Conservation (phyloP, 2,329 filamentous ascomycete species). For the Penicillium fuscoglaucum region DNA sequence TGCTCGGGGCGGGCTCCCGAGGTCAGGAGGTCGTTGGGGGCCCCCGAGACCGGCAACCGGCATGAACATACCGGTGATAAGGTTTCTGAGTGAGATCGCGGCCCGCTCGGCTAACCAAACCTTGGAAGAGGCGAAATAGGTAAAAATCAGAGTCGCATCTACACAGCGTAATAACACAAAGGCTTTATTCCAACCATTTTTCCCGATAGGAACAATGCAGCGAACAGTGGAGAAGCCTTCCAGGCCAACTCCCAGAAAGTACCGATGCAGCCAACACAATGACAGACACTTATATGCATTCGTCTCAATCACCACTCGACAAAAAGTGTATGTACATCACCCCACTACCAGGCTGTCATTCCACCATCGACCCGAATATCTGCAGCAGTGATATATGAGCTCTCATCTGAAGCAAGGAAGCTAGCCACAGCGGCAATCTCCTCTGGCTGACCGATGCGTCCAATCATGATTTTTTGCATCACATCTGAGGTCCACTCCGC, state of each 20-base stretch:
- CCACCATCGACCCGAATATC: constrained; percentile 10
- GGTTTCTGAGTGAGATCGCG: constrained; percentile 21
- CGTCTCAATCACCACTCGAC: background rate
- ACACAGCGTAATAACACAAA: background rate
- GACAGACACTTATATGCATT: background rate
- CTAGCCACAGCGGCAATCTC: constrained; percentile 3
- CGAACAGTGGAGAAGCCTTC: background rate
- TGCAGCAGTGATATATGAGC: constrained; percentile 2
- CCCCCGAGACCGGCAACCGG: background rate
- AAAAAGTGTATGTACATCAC: background rate
- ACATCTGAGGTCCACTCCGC: background rate
- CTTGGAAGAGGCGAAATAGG: background rate
- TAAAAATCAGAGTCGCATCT: background rate
- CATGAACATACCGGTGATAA: constrained; percentile 18
- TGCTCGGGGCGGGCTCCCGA: no score
- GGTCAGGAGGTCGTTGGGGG: no score
- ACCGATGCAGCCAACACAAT: background rate
- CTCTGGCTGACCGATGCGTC: background rate
- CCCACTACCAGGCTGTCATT: constrained; percentile 2
- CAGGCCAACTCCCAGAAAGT: background rate
- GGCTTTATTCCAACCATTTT: background rate
- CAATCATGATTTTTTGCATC: background rate
- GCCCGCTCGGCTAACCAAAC: constrained; percentile 21
- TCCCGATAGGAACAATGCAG: background rate
- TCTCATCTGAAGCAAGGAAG: constrained; percentile 9